Evolutionary conservation across 805 yeast genomes (phyloP).

Genomic region (Candida lessepsii): DNA sequence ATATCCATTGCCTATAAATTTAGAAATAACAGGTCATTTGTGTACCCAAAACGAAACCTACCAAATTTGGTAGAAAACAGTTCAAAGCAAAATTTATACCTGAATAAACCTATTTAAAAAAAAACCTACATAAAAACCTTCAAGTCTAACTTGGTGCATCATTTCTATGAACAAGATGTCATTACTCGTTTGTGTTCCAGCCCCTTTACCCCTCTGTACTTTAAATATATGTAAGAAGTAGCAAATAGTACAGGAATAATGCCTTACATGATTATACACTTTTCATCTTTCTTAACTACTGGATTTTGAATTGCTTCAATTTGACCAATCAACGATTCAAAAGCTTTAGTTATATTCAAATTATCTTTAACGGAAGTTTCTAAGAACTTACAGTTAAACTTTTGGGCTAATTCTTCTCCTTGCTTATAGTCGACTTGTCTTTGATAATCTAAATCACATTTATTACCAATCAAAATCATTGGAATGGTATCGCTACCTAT

Average conservation of each 20-base stretch:
- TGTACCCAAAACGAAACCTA: no score
- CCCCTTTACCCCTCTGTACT: no score
- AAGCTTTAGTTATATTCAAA: conserved; percentile 46
- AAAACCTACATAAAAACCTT: no score
- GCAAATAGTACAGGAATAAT: not conserved
- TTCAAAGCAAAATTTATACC: no score
- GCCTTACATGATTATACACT: conserved; percentile 41
- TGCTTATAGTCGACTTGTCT: conserved; percentile 65
- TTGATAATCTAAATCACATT: conserved; percentile 59
- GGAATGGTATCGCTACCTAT: conserved; percentile 50
- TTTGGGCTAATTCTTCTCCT: conserved; percentile 41
- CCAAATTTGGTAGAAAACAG: no score
- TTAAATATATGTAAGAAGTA: no score
- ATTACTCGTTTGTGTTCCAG: no score
- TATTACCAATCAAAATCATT: conserved; percentile 82
- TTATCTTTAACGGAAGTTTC: conserved; percentile 52
- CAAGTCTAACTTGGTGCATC: no score
- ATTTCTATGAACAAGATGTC: conserved; percentile 1
- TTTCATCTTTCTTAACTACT: conserved; percentile 43
- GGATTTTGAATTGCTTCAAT: conserved; percentile 66
- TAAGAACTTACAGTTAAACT: conserved; percentile 44
- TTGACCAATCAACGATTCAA: conserved; percentile 54
- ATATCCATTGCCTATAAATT: no score
- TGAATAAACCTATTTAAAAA: no score
- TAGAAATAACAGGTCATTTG: no score